These are phyloP conservation scores for Umbelopsis isabellina DNA, from an alignment of 192 early-diverging fungal genomes.

Conservation along the genomic window DNA sequence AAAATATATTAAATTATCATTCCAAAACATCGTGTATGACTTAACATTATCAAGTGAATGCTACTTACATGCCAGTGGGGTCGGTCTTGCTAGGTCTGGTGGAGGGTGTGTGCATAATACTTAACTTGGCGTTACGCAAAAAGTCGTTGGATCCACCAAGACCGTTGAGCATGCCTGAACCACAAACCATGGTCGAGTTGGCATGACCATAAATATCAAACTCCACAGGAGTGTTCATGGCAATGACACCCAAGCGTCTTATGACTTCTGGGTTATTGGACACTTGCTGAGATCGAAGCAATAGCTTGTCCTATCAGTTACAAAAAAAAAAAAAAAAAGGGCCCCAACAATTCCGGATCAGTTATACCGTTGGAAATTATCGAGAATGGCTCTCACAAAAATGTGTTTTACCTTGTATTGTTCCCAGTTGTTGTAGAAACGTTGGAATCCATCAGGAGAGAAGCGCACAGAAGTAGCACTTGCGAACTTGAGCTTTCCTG, in stretches of 20 bases:
- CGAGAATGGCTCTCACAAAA: background rate
- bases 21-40: background rate
- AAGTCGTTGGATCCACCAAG: constrained; percentile 46
- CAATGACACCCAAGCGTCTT: constrained; percentile 45
- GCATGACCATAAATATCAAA: constrained; percentile 50
- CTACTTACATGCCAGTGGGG: constrained; percentile 34
- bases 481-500: constrained; percentile 33
- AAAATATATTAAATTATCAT: background rate
- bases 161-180: constrained; percentile 49
- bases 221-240: constrained; percentile 52
- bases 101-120: constrained; percentile 50
- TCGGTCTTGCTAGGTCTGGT: constrained; percentile 43
- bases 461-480: constrained; percentile 45
- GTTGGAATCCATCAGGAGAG: constrained; percentile 45
- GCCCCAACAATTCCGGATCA: too few relatives aligned
- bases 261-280: constrained; percentile 50
- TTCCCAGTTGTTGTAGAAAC: constrained; percentile 46
- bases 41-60: too few relatives aligned
- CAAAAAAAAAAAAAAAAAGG: background rate
- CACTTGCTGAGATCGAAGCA: constrained; percentile 47
- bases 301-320: constrained; percentile 29
- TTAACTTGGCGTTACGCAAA: constrained; percentile 45
- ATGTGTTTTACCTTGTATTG: constrained; percentile 32
- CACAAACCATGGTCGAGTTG: constrained; percentile 44
- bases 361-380: too few relatives aligned